Evolutionary conservation across 1,284 basidiomycete species (phyloP).

Genomic region (Trichosporon asahii): DNA sequence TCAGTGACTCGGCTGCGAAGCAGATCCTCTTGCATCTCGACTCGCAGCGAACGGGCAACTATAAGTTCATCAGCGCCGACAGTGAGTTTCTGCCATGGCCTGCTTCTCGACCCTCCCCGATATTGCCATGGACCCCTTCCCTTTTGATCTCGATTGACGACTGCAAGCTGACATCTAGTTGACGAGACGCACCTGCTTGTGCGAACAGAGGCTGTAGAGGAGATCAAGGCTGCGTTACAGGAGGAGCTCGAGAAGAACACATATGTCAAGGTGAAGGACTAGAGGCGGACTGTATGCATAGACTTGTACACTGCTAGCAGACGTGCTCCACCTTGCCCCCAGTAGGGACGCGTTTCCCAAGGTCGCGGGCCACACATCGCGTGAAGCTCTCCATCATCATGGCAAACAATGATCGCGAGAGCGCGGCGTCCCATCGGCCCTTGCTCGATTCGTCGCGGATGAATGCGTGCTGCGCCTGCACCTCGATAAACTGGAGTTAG

Average conservation of each 20-base stretch:
- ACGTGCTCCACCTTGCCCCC: slow-evolving; percentile 65
- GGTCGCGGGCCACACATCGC: slow-evolving; percentile 73
- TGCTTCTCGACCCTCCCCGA: not conserved
- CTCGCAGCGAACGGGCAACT: slow-evolving; percentile 30
- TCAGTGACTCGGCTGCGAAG: slow-evolving; percentile 48
- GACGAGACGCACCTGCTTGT: slow-evolving; percentile 46
- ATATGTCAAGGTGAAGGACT: slow-evolving; percentile 31
- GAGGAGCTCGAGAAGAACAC: slow-evolving; percentile 51
- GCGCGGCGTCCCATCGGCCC: slow-evolving; percentile 86
- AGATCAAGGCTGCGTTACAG: slow-evolving; percentile 38
- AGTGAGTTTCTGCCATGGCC: slow-evolving; percentile 27
- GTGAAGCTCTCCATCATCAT: slow-evolving; percentile 94
- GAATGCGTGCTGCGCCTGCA: slow-evolving; percentile 91
- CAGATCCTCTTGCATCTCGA: slow-evolving; percentile 48
- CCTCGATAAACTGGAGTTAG: slow-evolving; percentile 70
- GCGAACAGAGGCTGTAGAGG: slow-evolving; percentile 38
- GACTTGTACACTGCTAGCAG: slow-evolving; percentile 55
- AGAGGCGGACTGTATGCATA: not conserved
- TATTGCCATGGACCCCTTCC: too few relatives aligned
- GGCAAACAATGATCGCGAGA: slow-evolving; percentile 72
- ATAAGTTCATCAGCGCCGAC: slow-evolving; percentile 43
- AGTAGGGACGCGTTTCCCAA: slow-evolving; percentile 62
- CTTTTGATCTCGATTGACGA: too few relatives aligned
- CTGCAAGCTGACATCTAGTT: slow-evolving; percentile 24
- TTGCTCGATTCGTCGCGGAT: slow-evolving; percentile 86